A percentile compares a stretch with the other conserved stretches of the same genome.
These are phyloP conservation scores for bread wheat (Triticum aestivum) DNA, from an alignment of 176 grass and related monocot genomes.

Conservation along the genomic window IWGSC_CS_RefSeq_v2.1 NC_057794.1:149043097-149043596, in stretches of 20 bases:
- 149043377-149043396: background rate
- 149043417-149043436: no score
- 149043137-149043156: constrained; percentile 42
- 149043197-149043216: constrained; percentile 23
- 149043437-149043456: no score
- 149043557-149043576: no score
- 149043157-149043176: constrained; percentile 46
- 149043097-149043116: constrained; percentile 19
- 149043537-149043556: no score
- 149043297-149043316: constrained; percentile 38
- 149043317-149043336: constrained; percentile 28
- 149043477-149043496: no score
- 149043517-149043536: no score
- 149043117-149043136: constrained; percentile 30
- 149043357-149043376: background rate
- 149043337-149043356: background rate
- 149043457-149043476: no score
- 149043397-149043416: no score
- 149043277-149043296: constrained; percentile 31
- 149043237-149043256: constrained; percentile 49
- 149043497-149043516: no score
- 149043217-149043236: constrained; percentile 43
- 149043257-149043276: constrained; percentile 54
- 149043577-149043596: no score
- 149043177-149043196: constrained; percentile 4